phyloP scores from a whole-genome alignment of 495 filamentous ascomycete genomes.

The Tuber magnatum region DNA sequence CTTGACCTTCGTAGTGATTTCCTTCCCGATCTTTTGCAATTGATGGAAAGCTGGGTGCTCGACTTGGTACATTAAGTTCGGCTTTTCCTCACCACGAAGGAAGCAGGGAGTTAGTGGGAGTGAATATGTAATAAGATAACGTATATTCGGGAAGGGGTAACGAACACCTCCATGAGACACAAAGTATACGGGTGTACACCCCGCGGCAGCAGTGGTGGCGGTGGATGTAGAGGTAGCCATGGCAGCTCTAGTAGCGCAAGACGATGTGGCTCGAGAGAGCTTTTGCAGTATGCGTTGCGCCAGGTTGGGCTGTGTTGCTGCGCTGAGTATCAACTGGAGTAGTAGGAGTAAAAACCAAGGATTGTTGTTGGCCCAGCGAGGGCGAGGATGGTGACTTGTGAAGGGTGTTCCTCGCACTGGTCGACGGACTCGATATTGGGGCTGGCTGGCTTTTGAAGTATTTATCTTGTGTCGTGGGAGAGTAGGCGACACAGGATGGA shows the following conservation, averaged over 20 bases:
- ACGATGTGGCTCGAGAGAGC: not conserved
- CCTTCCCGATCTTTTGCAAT: constrained; percentile 60
- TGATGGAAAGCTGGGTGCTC: constrained; percentile 68
- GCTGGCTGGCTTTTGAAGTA: no score
- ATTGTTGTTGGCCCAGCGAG: not conserved
- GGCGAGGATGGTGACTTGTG: not conserved
- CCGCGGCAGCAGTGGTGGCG: not conserved
- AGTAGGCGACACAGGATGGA: no score
- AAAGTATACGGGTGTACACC: constrained; percentile 64
- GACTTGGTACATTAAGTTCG: constrained; percentile 65
- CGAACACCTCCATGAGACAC: constrained; percentile 69
- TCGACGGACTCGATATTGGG: not conserved
- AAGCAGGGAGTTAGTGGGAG: constrained; percentile 13
- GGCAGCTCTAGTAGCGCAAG: constrained; percentile 3
- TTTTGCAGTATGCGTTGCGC: not conserved
- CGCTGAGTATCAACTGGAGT: not conserved
- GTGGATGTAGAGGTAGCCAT: not conserved
- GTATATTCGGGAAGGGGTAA: constrained; percentile 22
- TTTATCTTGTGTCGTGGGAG: no score
- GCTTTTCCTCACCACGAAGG: constrained; percentile 43
- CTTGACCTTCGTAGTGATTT: constrained; percentile 73
- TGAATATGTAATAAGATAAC: not conserved
- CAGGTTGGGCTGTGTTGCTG: not conserved
- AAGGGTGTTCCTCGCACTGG: not conserved
- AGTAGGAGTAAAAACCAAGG: not conserved